Conservation (phyloP, 2,329 filamentous ascomycete genomes). For the Waltergamsia citrina region DNA sequence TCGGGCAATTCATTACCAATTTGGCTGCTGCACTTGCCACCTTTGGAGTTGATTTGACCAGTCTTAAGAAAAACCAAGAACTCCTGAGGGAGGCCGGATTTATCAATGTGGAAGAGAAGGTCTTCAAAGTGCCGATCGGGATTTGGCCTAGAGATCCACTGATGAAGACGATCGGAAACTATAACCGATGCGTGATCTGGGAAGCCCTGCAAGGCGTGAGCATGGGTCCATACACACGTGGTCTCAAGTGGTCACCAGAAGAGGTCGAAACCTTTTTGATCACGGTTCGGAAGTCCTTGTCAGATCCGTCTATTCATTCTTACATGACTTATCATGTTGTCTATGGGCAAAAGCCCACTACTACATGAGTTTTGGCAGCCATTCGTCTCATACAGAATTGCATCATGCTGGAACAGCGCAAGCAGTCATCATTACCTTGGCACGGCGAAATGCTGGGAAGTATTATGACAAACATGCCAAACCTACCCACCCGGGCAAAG, state of each 20-base stretch:
- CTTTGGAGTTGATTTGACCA: constrained; percentile 19
- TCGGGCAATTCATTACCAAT: constrained; percentile 18
- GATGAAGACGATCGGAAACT: constrained; percentile 32
- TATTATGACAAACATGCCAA: no score
- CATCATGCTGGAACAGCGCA: no score
- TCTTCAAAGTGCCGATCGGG: constrained; percentile 35
- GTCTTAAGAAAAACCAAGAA: constrained; percentile 16
- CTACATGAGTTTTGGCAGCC: no score
- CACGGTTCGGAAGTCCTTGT: no score
- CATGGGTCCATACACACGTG: constrained; percentile 22
- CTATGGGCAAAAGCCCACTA: no score
- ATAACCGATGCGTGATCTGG: constrained; percentile 15
- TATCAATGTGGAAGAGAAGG: constrained; percentile 24
- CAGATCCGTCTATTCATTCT: no score
- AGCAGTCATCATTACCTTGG: no score
- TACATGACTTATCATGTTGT: no score
- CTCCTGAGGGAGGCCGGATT: constrained; percentile 25
- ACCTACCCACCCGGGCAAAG: no score
- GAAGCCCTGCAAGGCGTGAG: constrained; percentile 21
- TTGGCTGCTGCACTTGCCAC: constrained; percentile 15
- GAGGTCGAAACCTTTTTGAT: constrained; percentile 23
- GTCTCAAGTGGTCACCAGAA: constrained; percentile 19
- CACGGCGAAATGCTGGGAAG: no score
- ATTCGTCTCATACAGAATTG: no score
- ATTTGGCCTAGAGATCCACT: constrained; percentile 35